Evolutionary conservation across 805 yeast species (phyloP), one percentile per base, ranked within the genome.

Genomic region (Candida oleophila): DNA sequence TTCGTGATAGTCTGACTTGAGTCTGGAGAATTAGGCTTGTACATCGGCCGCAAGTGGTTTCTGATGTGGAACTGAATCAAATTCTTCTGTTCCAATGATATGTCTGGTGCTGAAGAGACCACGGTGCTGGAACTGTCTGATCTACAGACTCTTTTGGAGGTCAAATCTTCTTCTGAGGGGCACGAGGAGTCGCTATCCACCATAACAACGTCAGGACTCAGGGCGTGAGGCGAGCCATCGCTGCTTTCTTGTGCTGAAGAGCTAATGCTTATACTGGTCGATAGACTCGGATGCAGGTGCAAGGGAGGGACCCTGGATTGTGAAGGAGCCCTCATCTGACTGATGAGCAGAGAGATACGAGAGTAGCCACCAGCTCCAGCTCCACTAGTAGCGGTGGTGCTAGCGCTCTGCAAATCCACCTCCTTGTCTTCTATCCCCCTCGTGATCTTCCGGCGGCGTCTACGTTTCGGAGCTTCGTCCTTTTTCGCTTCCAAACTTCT

Each of bases 31-130:
- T 18, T 30, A 5, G 65, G 62, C 15, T 66, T 61, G 55, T 80
- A 82, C 22, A 75, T 60, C 2, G 80, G 78, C 42, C 81, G 67
- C 41, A 87, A 57, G 16, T 67, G 71, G 16, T 73, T 68, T 36
- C 89, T 65, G 9, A 87, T 82, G 42, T 76, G 58, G 18, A 66
- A 69, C 57, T 87, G 94, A 14, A 87, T 75, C 30, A 67, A 62
- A 16, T 66, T 57, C 55, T 87, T 87, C 50, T 81, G 81, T 14
- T 71, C 74, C 4, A 65, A 53, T 1, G 66, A 51, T 18, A 71
- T 55, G 42, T 52, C 63, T n/a, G 19, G 30, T 4, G 22, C 32
- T 21, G 28, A 43, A 44, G 43, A 19, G 22, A 37, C 12, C 43
- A 7, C 38, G n/a, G 33, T 33, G 25, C 44, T 39, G 19, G 47